Evolutionary conservation across 306 rosid species (phyloP), one percentile per base, ranked within the genome.

Genomic region (Cicer chorassanicum): DNA sequence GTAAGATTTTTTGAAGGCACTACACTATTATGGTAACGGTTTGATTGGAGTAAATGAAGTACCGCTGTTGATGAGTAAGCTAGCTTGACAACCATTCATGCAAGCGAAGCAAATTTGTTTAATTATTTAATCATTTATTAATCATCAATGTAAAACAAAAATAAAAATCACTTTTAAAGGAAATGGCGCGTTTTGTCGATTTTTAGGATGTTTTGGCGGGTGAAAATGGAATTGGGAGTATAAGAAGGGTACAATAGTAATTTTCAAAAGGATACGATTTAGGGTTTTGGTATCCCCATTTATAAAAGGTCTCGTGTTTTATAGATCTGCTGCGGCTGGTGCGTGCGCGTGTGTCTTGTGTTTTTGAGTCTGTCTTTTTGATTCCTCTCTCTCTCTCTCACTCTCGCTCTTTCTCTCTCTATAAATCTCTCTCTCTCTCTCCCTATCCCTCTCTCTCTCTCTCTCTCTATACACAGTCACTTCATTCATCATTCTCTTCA

Each of bases 271-370:
- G 11, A 10, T 36, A 63, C 2, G 72, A 41, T 82, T 91, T 94
- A 94, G 98, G 98, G 98, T 91, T 94, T 94, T 85, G 80, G 60
- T 10, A 74, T 84, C 71, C 68, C 46, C 84, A 16, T 76, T 81
- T 87, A 86, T 91, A 86, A 86, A 86, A 79, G 83, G 48, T 55
- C 41, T 57, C 48, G 36, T 81, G 80, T 81, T 88, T 84, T 70
- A 21, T 29, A 65, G 83, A 72, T 86, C 86, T 64, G 86, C 84
- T 84, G 91, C 92, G 89, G 93, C 97, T 73, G 69, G 42, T 80
- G 85, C 79, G 68, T 80, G 86, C 79, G 83, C 80, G 85, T 81
- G 81, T 86, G 88, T 88, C 86, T 80, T 85, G 9, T 54, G 50
- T 82, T 67, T 49, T 7, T 16, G 18, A 49, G 10, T 19, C 24